These are phyloP conservation scores for Sugiyamaella novakii DNA, from an alignment of 1,139 yeast genomes.

Conservation along the genomic window DNA sequence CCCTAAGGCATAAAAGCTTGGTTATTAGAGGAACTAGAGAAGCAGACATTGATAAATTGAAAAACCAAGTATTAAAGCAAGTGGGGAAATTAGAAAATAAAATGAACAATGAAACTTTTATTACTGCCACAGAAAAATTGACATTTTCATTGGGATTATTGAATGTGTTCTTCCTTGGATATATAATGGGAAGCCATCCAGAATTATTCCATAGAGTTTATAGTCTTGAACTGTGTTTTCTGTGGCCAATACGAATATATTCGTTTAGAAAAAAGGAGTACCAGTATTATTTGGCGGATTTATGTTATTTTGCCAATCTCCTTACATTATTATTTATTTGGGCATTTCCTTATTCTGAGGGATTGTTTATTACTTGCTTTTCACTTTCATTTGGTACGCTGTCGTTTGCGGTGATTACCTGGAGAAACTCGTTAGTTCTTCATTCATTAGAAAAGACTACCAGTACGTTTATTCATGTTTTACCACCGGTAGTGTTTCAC, in stretches of 20 bases:
- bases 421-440: slow-evolving; percentile 91
- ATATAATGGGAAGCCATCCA: slow-evolving; percentile 77
- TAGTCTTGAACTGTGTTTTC: slow-evolving; percentile 57
- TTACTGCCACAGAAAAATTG: slow-evolving; percentile 72
- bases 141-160: slow-evolving; percentile 78
- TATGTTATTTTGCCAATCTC: slow-evolving; percentile 87
- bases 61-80: slow-evolving; percentile 37
- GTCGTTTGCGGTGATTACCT: slow-evolving; percentile 91
- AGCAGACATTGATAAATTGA: slow-evolving; percentile 41
- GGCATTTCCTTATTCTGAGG: slow-evolving; percentile 73
- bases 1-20: slow-evolving; percentile 35
- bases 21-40: slow-evolving; percentile 35
- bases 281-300: slow-evolving; percentile 88
- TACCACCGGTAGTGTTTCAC: slow-evolving; percentile 88
- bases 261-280: slow-evolving; percentile 76
- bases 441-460: slow-evolving; percentile 95
- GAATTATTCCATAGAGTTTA: slow-evolving; percentile 75
- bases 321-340: slow-evolving; percentile 73
- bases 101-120: slow-evolving; percentile 44
- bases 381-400: slow-evolving; percentile 87
- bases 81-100: slow-evolving; percentile 62
- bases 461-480: slow-evolving; percentile 82
- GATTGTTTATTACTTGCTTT: slow-evolving; percentile 78
- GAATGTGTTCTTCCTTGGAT: slow-evolving; percentile 70
- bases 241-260: slow-evolving; percentile 85